phyloP scores from a whole-genome alignment of 2,329 filamentous ascomycete genomes.

The Diaporthe humulicola region DNA sequence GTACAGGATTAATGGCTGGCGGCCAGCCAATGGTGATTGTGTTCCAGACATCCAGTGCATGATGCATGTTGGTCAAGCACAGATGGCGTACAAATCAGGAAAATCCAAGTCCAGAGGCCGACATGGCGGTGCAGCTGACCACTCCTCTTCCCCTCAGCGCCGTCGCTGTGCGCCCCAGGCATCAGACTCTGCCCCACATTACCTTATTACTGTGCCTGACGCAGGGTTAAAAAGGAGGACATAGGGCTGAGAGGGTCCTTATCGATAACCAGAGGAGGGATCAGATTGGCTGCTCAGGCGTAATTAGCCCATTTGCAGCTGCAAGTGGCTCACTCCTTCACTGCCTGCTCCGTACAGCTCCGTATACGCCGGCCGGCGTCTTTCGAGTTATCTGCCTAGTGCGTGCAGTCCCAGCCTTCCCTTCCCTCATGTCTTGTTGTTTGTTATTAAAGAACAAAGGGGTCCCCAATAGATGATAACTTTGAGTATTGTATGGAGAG shows the following conservation, averaged over 20 bases:
- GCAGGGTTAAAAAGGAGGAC: neutral
- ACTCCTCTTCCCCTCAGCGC: neutral
- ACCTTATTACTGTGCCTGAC: neutral
- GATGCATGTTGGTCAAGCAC: too few relatives aligned
- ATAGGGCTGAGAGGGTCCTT: conserved; percentile 12
- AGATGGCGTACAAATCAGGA: too few relatives aligned
- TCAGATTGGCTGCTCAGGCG: neutral
- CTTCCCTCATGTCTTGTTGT: neutral
- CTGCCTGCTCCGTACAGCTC: conserved; percentile 18
- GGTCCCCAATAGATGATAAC: too few relatives aligned
- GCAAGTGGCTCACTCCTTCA: conserved; percentile 1
- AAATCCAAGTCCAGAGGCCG: too few relatives aligned
- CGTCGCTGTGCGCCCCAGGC: neutral
- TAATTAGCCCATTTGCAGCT: conserved; percentile 12
- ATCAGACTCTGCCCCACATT: conserved; percentile 4
- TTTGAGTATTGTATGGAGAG: too few relatives aligned
- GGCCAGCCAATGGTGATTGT: too few relatives aligned
- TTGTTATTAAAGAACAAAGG: conserved; percentile 32
- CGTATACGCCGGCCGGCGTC: conserved; percentile 11
- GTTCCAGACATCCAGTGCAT: too few relatives aligned
- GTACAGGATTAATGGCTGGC: too few relatives aligned
- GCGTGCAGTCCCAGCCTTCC: too few relatives aligned
- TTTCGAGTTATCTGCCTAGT: conserved; percentile 23
- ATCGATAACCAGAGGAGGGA: neutral
- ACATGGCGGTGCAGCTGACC: conserved; percentile 25